Evolutionary conservation across 345 rosid genomes (phyloP).

Genomic region (Ceriops zippeliana): DNA sequence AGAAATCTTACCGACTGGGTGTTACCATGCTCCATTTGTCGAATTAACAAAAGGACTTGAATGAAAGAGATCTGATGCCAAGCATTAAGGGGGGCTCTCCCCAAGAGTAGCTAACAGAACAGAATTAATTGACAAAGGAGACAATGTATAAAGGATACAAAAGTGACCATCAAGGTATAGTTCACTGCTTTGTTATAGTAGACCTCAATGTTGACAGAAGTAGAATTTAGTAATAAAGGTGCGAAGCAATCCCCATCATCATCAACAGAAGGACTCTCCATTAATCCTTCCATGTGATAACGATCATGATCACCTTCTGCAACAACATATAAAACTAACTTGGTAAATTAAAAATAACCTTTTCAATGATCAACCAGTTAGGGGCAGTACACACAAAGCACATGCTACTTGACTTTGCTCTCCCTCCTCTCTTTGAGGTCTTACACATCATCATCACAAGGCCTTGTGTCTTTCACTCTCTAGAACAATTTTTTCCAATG

Average conservation of each 20-base stretch:
- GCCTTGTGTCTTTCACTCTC: too few species aligned
- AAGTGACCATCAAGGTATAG: slow-evolving; percentile 96
- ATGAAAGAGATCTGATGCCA: slow-evolving; percentile 77
- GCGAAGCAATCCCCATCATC: slow-evolving; percentile 93
- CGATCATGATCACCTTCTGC: slow-evolving; percentile 71
- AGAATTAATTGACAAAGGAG: slow-evolving; percentile 2
- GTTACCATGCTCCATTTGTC: slow-evolving; percentile 98
- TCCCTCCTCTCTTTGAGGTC: too few species aligned
- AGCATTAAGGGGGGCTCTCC: slow-evolving; percentile 51
- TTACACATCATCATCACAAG: too few species aligned
- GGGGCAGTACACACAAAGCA: too few species aligned
- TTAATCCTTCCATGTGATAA: slow-evolving; percentile 79
- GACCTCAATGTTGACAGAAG: slow-evolving; percentile 89
- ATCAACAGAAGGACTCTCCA: slow-evolving; percentile 93
- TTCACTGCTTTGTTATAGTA: slow-evolving; percentile 98
- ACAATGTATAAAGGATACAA: slow-evolving; percentile 73
- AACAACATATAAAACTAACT: slow-evolving; percentile 17
- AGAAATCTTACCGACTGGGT: slow-evolving; percentile 78
- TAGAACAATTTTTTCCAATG: too few species aligned
- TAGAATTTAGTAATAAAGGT: slow-evolving; percentile 74
- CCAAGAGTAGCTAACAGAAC: slow-evolving; percentile 13
- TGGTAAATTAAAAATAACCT: background rate
- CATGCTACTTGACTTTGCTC: too few species aligned
- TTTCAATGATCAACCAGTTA: too few species aligned
- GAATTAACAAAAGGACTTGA: slow-evolving; percentile 87